Evolutionary conservation across 768 basidiomycete genomes (phyloP), one percentile per base, ranked within the genome.

Genomic region (Phaeolepiota aurea): DNA sequence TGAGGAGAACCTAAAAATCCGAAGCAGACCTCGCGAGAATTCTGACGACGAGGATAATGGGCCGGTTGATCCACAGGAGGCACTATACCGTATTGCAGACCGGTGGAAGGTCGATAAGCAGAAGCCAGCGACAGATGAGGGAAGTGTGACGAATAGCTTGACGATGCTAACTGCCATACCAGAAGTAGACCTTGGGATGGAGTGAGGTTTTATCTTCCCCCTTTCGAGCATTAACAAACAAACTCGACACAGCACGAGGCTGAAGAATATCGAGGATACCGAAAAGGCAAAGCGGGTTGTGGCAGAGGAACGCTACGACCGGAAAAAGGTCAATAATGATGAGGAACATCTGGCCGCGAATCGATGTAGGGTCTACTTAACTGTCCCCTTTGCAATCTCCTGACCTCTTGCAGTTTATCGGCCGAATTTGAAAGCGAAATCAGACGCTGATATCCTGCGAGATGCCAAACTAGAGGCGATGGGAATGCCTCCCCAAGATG

Each of bases 141-240:
- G 94, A 5, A 96, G 77, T 54, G 91, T 97, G 18, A 89, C 91
- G 10, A 91, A 89, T 48, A 91, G 87, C 50, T 54, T 94, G 59
- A 80, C 88, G 3, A 99, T 98, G 96, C 70, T 99, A 41, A 97
- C 93, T 12, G 91, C 89, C 23, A 98, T 99, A 51, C 96, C 94
- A 0, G 96, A 98, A 56, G 91, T 98, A 5, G 94, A 99, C 60
- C 72, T 99, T 3, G 96, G 96, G 42, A 96, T 98, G 85, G 92
- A 99, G 93, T 97, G 51, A 51, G 89, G 80, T 4, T 43, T n/a
- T 1, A 5, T n/a, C 22, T 30, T n/a, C n/a, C n/a, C n/a, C n/a
- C 32, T 19, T n/a, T n/a, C 37, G 28, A 23, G 20, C 4, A 22
- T 32, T 35, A 40, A 31, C 15, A 43, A 36, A 11, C 4, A 36